Base-by-base conservation (phyloP, 2,329 filamentous ascomycete species). In the Fusarium nematophilum region DNA sequence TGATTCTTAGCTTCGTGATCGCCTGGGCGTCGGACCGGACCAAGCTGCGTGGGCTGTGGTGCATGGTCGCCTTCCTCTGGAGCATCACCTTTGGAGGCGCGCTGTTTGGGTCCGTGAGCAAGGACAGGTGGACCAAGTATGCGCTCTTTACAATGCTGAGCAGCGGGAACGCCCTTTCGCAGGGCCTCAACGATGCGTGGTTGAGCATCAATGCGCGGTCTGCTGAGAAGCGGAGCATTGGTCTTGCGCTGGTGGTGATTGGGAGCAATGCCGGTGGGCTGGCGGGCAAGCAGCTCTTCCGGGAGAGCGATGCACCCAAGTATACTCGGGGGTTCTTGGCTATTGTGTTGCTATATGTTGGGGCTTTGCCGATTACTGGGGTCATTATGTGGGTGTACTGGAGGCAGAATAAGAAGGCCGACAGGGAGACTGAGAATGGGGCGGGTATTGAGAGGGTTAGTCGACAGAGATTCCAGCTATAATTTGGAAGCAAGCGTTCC, bases 161-260 rank as follows among this genome's bases (percentile, higher is more conserved):
- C 6, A 60, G 52, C 2, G 68, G 64, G 0, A 70, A 70, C 29
- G 67, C 64, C 0, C 17, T 64, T 0, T 40, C 53, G 0, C 67
- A 70, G n/a, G 66, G 59, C 0, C 36, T 71, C 0, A 69, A 69
- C n/a, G 63, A 64, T 5, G 64, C 69, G 0, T 71, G 68, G 67
- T 15, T 70, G 3, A 66, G 54, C 13, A 64, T 65, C 15, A 69
- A 71, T 3, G 57, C 53, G 4, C 33, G 40, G 6, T 56, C 56
- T 0, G 37, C 64, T 1, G 53, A 49, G 18, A 59, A 52, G 9
- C 57, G 62, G 2, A 66, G 64, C 5, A 48, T 71, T 3, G 68
- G 67, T 3, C 36, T 68, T 4, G 69, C 65, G 0, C 13, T 70
- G 42, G 60, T 60, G 3, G 67, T 71, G 1, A 70, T 69, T 14